These are phyloP conservation scores for Coemansia sp. DNA, from an alignment of 192 early-diverging fungal genomes.

Conservation along the genomic window DNA sequence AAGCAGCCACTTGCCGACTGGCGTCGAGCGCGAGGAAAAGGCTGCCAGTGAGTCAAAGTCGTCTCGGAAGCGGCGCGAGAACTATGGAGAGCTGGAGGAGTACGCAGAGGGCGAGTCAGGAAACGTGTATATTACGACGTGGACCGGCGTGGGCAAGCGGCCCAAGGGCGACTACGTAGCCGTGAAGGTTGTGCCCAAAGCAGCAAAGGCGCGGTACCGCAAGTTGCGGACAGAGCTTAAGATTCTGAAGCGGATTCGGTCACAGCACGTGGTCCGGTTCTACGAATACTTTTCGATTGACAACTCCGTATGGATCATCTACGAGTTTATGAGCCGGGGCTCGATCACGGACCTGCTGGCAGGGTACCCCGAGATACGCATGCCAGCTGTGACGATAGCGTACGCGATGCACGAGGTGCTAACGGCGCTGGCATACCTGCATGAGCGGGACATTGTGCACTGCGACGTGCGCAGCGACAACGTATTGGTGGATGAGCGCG, in stretches of 20 bases:
- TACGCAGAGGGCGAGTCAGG: constrained; percentile 57
- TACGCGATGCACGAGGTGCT: constrained; percentile 50
- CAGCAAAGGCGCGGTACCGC: constrained; percentile 49
- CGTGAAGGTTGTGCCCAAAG: constrained; percentile 52
- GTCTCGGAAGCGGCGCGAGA: constrained; percentile 47
- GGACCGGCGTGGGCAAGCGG: constrained; percentile 34
- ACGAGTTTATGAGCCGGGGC: constrained; percentile 57
- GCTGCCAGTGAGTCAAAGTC: constrained; percentile 25
- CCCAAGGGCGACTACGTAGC: constrained; percentile 48
- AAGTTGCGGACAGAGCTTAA: constrained; percentile 54
- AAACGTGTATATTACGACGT: constrained; percentile 45
- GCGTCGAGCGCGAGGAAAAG: constrained; percentile 22
- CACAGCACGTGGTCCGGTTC: constrained; percentile 54
- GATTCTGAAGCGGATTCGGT: constrained; percentile 51
- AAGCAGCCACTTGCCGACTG: constrained; percentile 2
- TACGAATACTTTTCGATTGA: constrained; percentile 54
- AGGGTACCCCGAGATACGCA: constrained; percentile 50
- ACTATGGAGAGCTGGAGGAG: constrained; percentile 54
- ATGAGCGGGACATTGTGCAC: constrained; percentile 51
- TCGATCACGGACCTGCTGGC: constrained; percentile 54
- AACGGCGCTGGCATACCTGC: constrained; percentile 54
- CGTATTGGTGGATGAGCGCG: constrained; percentile 53
- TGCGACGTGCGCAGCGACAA: constrained; percentile 59
- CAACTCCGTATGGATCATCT: constrained; percentile 57
- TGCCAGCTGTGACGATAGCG: constrained; percentile 42